Percentiles rank a stretch among this genome's conserved stretches.
Evolutionary conservation across 2,329 filamentous ascomycete genomes (phyloP).

Genomic region (Stromatinia cepivora): DNA sequence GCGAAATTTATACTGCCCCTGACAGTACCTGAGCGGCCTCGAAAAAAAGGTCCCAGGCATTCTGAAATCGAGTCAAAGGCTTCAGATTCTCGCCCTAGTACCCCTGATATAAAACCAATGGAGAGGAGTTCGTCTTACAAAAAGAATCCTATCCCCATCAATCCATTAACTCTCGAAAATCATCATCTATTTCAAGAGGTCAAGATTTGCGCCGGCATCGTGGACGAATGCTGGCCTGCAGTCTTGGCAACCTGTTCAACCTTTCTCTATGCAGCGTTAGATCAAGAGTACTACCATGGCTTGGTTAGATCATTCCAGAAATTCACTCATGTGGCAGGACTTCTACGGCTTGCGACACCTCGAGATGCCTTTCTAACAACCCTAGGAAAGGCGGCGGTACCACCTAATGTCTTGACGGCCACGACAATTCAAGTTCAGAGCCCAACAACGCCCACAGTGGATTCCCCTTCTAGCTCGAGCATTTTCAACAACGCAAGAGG

Average conservation of each 20-base stretch:
- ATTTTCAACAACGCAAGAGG: slow-evolving; percentile 71
- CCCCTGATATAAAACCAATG: slow-evolving; percentile 39
- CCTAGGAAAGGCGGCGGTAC: slow-evolving; percentile 87
- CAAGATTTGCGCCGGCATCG: slow-evolving; percentile 74
- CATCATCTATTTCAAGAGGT: slow-evolving; percentile 72
- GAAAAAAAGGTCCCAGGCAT: slow-evolving; percentile 46
- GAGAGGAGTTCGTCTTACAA: slow-evolving; percentile 68
- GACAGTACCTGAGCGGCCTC: slow-evolving; percentile 73
- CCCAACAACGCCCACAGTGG: slow-evolving; percentile 49
- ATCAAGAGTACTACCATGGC: slow-evolving; percentile 90
- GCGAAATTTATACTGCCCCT: slow-evolving; percentile 92
- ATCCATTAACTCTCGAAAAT: slow-evolving; percentile 74
- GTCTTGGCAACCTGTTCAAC: slow-evolving; percentile 93
- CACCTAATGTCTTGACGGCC: slow-evolving; percentile 70
- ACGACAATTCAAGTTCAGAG: slow-evolving; percentile 54
- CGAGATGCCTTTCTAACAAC: slow-evolving; percentile 94
- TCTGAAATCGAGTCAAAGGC: slow-evolving; percentile 33
- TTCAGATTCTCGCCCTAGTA: slow-evolving; percentile 30
- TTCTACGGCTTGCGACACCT: slow-evolving; percentile 80
- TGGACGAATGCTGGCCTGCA: slow-evolving; percentile 93
- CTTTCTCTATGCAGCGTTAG: slow-evolving; percentile 87
- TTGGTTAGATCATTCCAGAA: slow-evolving; percentile 92
- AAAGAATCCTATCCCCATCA: slow-evolving; percentile 76
- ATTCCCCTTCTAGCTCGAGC: slow-evolving; percentile 45
- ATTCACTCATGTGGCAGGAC: slow-evolving; percentile 89